Evolutionary conservation across 192 early-diverging fungal species (phyloP), one percentile per base, ranked within the genome.

Genomic region (Umbelopsis isabellina): DNA sequence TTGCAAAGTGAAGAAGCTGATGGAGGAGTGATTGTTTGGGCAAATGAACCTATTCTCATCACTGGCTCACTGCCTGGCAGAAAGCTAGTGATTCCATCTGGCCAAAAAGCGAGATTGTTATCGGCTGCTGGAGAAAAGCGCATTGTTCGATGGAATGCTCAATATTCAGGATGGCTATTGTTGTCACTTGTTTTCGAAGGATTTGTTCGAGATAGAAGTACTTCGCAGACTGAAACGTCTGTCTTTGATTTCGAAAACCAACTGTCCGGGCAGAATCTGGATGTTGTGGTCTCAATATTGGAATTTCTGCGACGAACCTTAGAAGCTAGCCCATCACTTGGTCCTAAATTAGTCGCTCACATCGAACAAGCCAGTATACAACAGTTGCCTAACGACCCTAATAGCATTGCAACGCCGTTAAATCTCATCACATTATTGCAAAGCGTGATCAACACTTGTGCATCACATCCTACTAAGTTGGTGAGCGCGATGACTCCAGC

Each of bases 121-220:
- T 72, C 70, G 5, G 25, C 41, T 5, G 22, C 37, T 5, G 41
- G 67, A 4, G 55, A 70, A 33, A 13, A 44, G 21, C 70, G 58
- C 0, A 23, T 72, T 15, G 35, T 76, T n/a, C 51, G 67, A 55
- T 76, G 71, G 66, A 44, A 51, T 20, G 20, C 21, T 3, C 16
- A 47, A 18, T 76, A 76, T 46, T 76, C 75, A 11, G 75, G 70
- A 2, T 76, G 75, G 75, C 18, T 50, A 35, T 46, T 76, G 10
- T 25, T 76, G 16, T 48, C 49, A 10, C 46, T 49, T 23, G 53
- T 77, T 0, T 47, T 77, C 5, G 47, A 46, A 41, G 30, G 61
- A 2, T 72, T 69, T 18, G 48, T 67, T 12, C 12, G 46, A 11
- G 27, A 49, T 16, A 35, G 58, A 50, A 25, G 21, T n/a, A 44